A percentile compares a stretch with the other conserved stretches of the same genome.
phyloP scores from a whole-genome alignment of 345 rosid species.

The Bretschneidera sinensis region DNA sequence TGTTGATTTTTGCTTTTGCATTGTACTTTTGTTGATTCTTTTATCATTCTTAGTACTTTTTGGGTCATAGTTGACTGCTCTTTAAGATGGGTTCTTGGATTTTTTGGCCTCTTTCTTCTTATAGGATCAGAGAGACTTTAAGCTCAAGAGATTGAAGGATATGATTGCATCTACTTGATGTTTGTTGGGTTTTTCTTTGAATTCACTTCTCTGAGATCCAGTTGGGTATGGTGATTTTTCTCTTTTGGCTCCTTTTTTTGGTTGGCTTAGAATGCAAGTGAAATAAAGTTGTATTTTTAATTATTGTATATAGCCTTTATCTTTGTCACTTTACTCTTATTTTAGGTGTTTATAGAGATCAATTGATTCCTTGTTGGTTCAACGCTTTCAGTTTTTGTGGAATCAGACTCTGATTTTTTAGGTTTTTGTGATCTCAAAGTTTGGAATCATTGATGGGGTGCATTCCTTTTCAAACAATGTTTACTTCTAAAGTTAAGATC shows the following conservation, averaged over 20 bases:
- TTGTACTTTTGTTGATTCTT: conserved; percentile 25
- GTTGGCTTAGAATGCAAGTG: conserved; percentile 79
- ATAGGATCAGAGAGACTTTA: conserved; percentile 26
- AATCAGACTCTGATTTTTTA: conserved; percentile 22
- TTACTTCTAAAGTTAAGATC: conserved; percentile 25
- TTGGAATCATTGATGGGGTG: conserved; percentile 23
- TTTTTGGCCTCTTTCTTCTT: conserved; percentile 10
- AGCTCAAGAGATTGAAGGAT: conserved; percentile 26
- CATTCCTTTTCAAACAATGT: conserved; percentile 25
- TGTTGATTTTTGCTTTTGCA: conserved; percentile 20
- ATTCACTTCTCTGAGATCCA: conserved; percentile 49
- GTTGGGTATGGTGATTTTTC: conserved; percentile 47
- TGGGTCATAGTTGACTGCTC: conserved; percentile 25
- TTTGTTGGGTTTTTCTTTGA: conserved; percentile 33
- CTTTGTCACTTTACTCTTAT: conserved; percentile 24
- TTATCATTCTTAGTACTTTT: conserved; percentile 15
- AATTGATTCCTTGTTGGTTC: conserved; percentile 28
- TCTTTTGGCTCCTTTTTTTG: conserved; percentile 27
- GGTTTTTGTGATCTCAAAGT: conserved; percentile 31
- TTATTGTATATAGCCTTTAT: conserved; percentile 34
- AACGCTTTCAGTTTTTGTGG: conserved; percentile 19
- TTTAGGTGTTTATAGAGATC: conserved; percentile 19
- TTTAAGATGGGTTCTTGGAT: conserved; percentile 19
- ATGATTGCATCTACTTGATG: conserved; percentile 34
- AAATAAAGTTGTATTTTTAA: conserved; percentile 30